A percentile compares a stretch with the other conserved stretches of the same genome.
phyloP scores from a whole-genome alignment of 1,139 yeast genomes.

The Candida buenavistaensis region DNA sequence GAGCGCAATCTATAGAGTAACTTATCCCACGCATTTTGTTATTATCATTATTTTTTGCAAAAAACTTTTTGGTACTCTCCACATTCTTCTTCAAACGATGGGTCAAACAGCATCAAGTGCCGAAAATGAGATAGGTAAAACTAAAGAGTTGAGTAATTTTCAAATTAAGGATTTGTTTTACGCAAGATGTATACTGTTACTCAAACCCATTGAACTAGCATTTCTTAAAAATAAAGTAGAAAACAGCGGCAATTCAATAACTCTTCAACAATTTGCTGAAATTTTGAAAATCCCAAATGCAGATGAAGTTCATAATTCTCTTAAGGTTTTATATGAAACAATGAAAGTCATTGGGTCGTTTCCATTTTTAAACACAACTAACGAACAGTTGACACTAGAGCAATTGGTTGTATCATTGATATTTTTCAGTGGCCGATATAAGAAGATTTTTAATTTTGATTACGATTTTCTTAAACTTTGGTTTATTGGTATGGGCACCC shows the following conservation, averaged over 20 bases:
- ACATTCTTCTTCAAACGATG: too few species aligned
- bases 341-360: constrained; percentile 29
- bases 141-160: constrained; percentile 18
- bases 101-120: constrained; percentile 23
- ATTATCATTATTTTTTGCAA: too few species aligned
- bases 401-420: constrained; percentile 26
- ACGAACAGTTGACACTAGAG: constrained; percentile 20
- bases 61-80: too few species aligned
- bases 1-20: too few species aligned
- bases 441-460: constrained; percentile 20
- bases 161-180: constrained; percentile 24
- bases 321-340: constrained; percentile 23
- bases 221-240: constrained; percentile 6
- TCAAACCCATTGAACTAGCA: constrained; percentile 26
- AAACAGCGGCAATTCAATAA: neutral
- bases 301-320: constrained; percentile 5
- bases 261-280: constrained; percentile 5
- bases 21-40: too few species aligned
- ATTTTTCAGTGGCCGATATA: constrained; percentile 28
- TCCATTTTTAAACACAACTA: constrained; percentile 33
- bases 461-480: constrained; percentile 26
- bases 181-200: constrained; percentile 18
- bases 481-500: constrained; percentile 23
- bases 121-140: constrained; percentile 1
- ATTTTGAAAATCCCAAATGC: constrained; percentile 7